A percentile compares a stretch with the other conserved stretches of the same genome.
Evolutionary conservation across 1,139 yeast genomes (phyloP).

Genomic region (Chernovozyma aurita): DNA sequence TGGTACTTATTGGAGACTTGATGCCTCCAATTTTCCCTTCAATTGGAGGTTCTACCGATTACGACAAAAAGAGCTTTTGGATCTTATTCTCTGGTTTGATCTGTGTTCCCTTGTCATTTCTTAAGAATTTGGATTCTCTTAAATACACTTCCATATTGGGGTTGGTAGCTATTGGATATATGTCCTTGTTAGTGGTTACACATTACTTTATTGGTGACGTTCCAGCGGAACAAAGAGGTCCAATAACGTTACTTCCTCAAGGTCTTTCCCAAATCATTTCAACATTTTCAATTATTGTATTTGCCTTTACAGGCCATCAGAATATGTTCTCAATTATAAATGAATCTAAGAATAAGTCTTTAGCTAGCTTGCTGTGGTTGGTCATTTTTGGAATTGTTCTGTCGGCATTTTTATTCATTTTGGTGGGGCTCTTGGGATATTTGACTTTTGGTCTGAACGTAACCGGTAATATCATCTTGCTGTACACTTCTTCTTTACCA

Average conservation of each 20-base stretch:
- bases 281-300: constrained; percentile 46
- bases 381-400: constrained; percentile 48
- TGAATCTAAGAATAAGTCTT: constrained; percentile 23
- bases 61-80: constrained; percentile 32
- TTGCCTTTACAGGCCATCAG: constrained; percentile 49
- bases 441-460: constrained; percentile 42
- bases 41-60: constrained; percentile 18
- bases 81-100: constrained; percentile 28
- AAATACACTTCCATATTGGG: constrained; percentile 42
- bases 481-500: constrained; percentile 38
- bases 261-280: constrained; percentile 60
- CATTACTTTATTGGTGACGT: constrained; percentile 40
- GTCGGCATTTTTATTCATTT: constrained; percentile 30
- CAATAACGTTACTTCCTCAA: constrained; percentile 53
- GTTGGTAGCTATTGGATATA: constrained; percentile 36
- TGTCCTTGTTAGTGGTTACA: constrained; percentile 32
- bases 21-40: constrained; percentile 35
- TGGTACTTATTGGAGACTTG: constrained; percentile 44
- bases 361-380: constrained; percentile 31
- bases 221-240: constrained; percentile 46
- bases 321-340: constrained; percentile 48
- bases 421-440: constrained; percentile 42
- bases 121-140: constrained; percentile 42
- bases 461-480: constrained; percentile 76
- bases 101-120: constrained; percentile 40